Percentiles rank a stretch among this genome's conserved stretches.
phyloP scores from a whole-genome alignment of 257 asterid genomes.

The Osmanthus fragrans region DNA sequence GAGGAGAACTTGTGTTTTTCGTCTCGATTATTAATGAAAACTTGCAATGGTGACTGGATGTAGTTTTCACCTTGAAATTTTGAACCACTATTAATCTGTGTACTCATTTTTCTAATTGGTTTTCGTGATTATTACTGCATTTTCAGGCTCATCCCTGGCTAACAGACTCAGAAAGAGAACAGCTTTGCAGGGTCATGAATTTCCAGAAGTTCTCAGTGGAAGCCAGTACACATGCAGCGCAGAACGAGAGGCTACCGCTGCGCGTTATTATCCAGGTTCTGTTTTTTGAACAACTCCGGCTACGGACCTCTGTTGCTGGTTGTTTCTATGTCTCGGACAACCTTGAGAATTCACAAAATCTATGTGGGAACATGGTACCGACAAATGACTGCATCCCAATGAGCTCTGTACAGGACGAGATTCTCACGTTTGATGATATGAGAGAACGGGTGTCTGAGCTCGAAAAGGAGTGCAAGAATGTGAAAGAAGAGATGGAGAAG shows the following conservation, averaged over 20 bases:
- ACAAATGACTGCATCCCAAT: neutral
- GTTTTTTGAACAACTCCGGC: constrained; percentile 53
- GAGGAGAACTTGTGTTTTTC: neutral
- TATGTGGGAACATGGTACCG: constrained; percentile 19
- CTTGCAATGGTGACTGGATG: neutral
- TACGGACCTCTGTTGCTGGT: constrained; percentile 43
- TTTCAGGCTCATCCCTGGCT: constrained; percentile 53
- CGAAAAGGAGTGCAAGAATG: constrained; percentile 41
- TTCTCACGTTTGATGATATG: constrained; percentile 31
- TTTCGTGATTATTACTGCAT: neutral
- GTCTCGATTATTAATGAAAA: neutral
- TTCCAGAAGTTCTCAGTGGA: constrained; percentile 55
- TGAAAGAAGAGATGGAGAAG: constrained; percentile 45
- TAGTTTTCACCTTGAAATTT: neutral
- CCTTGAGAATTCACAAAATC: constrained; percentile 22
- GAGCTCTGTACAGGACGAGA: constrained; percentile 7
- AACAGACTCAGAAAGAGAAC: constrained; percentile 48
- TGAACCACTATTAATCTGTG: neutral
- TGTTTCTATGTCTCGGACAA: constrained; percentile 39
- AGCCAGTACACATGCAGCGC: constrained; percentile 55
- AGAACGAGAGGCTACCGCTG: constrained; percentile 52
- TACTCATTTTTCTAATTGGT: neutral
- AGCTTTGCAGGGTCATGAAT: constrained; percentile 50
- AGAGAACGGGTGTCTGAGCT: constrained; percentile 36
- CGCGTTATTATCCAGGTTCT: constrained; percentile 49